Conservation (phyloP, 2,329 filamentous ascomycete species). For the Penicillium sp. region DNA sequence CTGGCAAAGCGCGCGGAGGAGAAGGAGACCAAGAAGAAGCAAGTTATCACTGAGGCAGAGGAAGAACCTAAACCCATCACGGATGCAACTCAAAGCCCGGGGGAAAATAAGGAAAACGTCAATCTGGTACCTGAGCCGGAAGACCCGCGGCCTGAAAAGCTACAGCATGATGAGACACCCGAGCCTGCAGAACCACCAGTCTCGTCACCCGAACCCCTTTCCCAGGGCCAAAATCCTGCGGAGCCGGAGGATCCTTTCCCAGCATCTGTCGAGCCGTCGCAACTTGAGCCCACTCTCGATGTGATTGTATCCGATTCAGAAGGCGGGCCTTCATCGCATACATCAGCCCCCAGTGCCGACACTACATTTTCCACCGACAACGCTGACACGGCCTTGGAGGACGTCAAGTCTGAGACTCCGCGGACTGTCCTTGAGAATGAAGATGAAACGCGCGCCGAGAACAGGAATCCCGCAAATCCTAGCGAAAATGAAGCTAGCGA, state of each 20-base stretch:
- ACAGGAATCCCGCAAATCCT: constrained; percentile 25
- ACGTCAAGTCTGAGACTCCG: constrained; percentile 16
- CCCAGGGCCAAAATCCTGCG: constrained; percentile 5
- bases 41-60: constrained; percentile 14
- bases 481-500: too few relatives aligned
- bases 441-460: constrained; percentile 27
- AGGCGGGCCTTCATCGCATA: constrained; percentile 17
- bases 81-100: constrained; percentile 23
- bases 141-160: constrained; percentile 13
- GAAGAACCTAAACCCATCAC: constrained; percentile 11
- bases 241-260: constrained; percentile 8
- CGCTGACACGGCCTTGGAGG: constrained; percentile 13
- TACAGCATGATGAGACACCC: background rate
- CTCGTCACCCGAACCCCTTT: constrained; percentile 2
- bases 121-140: constrained; percentile 23
- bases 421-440: constrained; percentile 23
- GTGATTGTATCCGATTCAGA: constrained; percentile 18
- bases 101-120: constrained; percentile 25
- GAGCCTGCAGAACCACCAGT: background rate
- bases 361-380: constrained; percentile 12
- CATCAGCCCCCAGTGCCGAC: constrained; percentile 12
- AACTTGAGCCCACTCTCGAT: constrained; percentile 27
- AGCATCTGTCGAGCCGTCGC: constrained; percentile 14
- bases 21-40: constrained; percentile 30
- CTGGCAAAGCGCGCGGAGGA: constrained; percentile 46